Base-by-base conservation (phyloP, 192 early-diverging fungal genomes). In the Gryganskiella cystojenkinii region DNA sequence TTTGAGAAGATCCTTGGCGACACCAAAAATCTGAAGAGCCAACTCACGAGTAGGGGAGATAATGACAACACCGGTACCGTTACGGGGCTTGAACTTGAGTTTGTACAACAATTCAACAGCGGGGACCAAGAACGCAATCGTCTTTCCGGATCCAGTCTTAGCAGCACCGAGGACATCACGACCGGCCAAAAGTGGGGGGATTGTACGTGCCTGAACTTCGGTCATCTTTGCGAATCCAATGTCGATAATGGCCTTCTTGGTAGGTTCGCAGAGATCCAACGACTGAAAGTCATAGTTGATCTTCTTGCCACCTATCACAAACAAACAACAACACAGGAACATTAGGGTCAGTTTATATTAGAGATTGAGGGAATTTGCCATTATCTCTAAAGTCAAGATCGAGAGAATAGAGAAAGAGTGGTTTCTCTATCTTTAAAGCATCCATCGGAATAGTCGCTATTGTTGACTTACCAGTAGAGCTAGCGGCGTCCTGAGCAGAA, bases 41-140 rank as follows among this genome's bases (percentile, higher is more conserved):
- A 99, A 88, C 84, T 99, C 98, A 70, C 98, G 92, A 50, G 98
- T 99, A 34, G 98, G 98, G 8, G 98, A 94, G 52, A 99, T 96
- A 59, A 99, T 90, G 51, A 99, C 83, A 9, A 94, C 91, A 54
- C 97, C 97, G 0, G 98, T 98, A 68, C 91, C 96, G 65, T 96
- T 99, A 70, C 96, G 90, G 33, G 98, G 93, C 87, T 99, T 99
- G 80, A 99, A 99, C 82, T 94, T 92, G 30, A 96, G 82, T 66
- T 87, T 92, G 67, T 87, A 85, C n/a, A 99, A 85, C 66, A 96
- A 79, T 74, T 99, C 97, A 28, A 99, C 83, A 6, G 95, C 94
- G 30, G 98, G 98, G 44, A 99, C 91, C 67, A 99, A 80, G 81
- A 99, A 99, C 17, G 98, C 93, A 49, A 98, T 87, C 9, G 98